Base-by-base conservation (phyloP, 305 asterid genomes). In the Fraxinus sp. region DNA sequence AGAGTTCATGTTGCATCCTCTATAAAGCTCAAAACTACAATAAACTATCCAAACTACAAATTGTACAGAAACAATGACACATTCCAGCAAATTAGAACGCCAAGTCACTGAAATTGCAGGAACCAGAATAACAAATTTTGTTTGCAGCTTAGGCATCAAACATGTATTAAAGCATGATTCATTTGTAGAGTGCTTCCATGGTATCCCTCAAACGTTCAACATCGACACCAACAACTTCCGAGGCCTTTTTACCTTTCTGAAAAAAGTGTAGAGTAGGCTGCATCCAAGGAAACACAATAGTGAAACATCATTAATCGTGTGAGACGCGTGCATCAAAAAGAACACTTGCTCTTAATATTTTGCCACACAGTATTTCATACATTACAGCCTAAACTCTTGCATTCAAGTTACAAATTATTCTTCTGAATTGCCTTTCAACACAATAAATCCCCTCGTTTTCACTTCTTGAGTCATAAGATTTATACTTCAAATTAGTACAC, bases 231-330 rank as follows among this genome's bases (percentile, higher is more conserved):
- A 94, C 75, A 35, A 96, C 92, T 89, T 89, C 95, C 2, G 87
- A 87, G 0, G 94, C 93, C 83, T 90, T 92, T 82, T 93, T 90
- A 73, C 99, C 99, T 82, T 92, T 87, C 82, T 92, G 94, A 88
- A 90, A 96, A 91, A 96, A 93, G 89, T 90, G 96, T 55, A 96
- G 83, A 1, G 99, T 96, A 64, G 98, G 99, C 99, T 94, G 97
- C 92, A 91, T 43, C 43, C 76, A 10, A 26, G 30, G 70, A 7
- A 59, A 20, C 30, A 3, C n/a, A 11, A 64, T 24, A 64, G 33
- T 64, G 73, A 10, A 24, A 24, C 35, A 64, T 20, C 4, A n/a
- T n/a, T n/a, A n/a, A n/a, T n/a, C n/a, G 2, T 18, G 68, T 7
- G 68, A n/a, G 68, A 57, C 24, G 22, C 66, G 28, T 57, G 70